phyloP scores from a whole-genome alignment of 1,284 basidiomycete genomes.

The Inonotus hispidus region DNA sequence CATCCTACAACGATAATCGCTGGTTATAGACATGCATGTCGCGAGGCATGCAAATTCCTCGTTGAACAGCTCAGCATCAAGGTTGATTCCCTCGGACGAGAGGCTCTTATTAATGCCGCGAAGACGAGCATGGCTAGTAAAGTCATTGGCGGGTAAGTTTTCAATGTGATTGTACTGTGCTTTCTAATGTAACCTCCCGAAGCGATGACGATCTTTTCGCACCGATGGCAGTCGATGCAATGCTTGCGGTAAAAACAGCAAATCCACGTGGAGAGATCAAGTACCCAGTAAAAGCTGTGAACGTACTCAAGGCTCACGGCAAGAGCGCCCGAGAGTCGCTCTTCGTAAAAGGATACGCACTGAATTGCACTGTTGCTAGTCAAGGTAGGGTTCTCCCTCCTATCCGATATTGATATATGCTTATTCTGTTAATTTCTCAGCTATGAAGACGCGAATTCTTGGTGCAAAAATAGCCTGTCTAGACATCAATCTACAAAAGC shows the following conservation, averaged over 20 bases:
- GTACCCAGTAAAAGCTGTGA: constrained; percentile 99
- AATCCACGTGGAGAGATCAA: constrained; percentile 96
- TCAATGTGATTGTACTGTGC: constrained; percentile 29
- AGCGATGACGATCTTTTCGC: constrained; percentile 99
- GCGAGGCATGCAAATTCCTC: constrained; percentile 97
- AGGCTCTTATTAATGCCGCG: constrained; percentile 93
- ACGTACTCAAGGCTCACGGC: constrained; percentile 98
- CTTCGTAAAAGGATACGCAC: constrained; percentile 94
- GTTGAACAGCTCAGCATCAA: constrained; percentile 96
- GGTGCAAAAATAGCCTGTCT: constrained; percentile 98
- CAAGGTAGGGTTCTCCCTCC: constrained; percentile 60
- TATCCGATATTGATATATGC: not conserved
- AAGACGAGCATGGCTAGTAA: constrained; percentile 99
- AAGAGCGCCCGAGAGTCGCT: constrained; percentile 93
- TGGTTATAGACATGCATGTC: constrained; percentile 95
- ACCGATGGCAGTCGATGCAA: constrained; percentile 97
- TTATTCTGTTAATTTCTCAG: constrained; percentile 37
- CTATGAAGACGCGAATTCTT: constrained; percentile 94
- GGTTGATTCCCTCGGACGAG: constrained; percentile 87
- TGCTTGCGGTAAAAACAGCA: constrained; percentile 95
- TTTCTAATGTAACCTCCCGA: not conserved
- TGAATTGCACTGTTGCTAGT: constrained; percentile 98
- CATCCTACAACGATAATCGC: constrained; percentile 99
- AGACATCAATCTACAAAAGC: constrained; percentile 97
- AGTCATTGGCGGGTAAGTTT: constrained; percentile 84